phyloP scores from a whole-genome alignment of 2,329 filamentous ascomycete genomes.

The Sarocladiaceae sp. region DNA sequence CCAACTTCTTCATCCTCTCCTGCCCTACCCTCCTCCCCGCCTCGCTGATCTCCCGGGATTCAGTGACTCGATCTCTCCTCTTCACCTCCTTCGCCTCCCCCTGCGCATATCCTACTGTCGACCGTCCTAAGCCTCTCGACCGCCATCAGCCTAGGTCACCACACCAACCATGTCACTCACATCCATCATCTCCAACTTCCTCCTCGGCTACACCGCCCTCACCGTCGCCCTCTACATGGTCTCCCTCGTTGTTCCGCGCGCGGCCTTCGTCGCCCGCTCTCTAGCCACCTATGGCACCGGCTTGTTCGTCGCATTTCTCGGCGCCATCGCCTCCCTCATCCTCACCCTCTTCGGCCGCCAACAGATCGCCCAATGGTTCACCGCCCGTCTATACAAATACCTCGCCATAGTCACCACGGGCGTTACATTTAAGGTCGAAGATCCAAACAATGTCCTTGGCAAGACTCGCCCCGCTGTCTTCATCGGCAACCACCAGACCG shows the following conservation, averaged over 20 bases:
- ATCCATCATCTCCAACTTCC: constrained; percentile 37
- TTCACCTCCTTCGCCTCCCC: neutral
- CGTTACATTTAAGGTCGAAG: constrained; percentile 68
- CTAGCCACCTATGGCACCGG: constrained; percentile 61
- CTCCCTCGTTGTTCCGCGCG: constrained; percentile 50
- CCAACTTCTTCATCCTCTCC: no score
- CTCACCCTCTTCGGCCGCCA: constrained; percentile 67
- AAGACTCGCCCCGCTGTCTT: constrained; percentile 78
- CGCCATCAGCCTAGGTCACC: neutral
- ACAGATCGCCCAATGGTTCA: constrained; percentile 79
- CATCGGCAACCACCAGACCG: constrained; percentile 91
- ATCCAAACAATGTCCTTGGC: constrained; percentile 55
- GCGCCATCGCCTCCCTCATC: constrained; percentile 65
- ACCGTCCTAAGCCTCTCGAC: neutral
- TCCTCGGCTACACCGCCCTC: constrained; percentile 45
- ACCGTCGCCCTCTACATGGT: constrained; percentile 55
- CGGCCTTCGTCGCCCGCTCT: constrained; percentile 62
- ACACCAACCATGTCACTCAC: constrained; percentile 30
- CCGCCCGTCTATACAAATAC: constrained; percentile 72
- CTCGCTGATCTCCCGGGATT: no score
- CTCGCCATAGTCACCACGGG: constrained; percentile 70
- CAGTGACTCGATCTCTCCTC: neutral
- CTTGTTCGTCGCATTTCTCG: constrained; percentile 59
- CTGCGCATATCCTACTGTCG: neutral
- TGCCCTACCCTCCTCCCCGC: no score